phyloP scores from a whole-genome alignment of 352 stramenopile genomes.

The Saprolegnia diclina region DNA sequence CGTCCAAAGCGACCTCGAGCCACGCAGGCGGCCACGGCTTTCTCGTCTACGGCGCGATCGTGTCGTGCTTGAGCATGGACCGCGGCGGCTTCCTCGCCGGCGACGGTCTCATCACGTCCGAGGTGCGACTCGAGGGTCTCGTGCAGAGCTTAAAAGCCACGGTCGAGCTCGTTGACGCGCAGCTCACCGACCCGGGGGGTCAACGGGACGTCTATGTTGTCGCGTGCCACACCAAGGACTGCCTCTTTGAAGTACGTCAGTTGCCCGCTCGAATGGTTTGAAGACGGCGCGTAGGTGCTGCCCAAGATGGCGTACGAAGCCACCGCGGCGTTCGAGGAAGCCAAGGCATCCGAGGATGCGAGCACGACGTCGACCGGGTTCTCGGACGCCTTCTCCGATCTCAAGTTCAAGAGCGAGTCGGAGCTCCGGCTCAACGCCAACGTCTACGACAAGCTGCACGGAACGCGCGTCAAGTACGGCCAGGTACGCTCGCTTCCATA shows the following conservation, averaged over 20 bases:
- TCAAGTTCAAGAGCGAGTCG: constrained; percentile 66
- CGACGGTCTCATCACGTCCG: constrained; percentile 51
- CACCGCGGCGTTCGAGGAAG: constrained; percentile 41
- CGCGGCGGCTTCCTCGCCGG: constrained; percentile 44
- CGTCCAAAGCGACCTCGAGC: background rate
- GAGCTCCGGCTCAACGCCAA: constrained; percentile 57
- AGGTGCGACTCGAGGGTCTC: constrained; percentile 53
- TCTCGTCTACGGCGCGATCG: constrained; percentile 67
- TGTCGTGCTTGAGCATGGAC: constrained; percentile 58
- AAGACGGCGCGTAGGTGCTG: constrained; percentile 32
- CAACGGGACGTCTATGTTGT: constrained; percentile 33
- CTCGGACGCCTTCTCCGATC: constrained; percentile 32
- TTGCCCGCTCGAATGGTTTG: background rate
- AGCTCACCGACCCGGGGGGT: background rate
- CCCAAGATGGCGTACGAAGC: constrained; percentile 74
- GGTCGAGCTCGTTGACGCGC: background rate
- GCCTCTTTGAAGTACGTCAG: constrained; percentile 43
- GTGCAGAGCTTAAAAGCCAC: constrained; percentile 30
- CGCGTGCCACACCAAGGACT: constrained; percentile 55
- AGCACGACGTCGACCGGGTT: background rate
- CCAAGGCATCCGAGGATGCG: background rate
- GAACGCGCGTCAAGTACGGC: constrained; percentile 59
- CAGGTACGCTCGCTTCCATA: constrained; percentile 34
- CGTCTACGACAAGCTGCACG: constrained; percentile 63
- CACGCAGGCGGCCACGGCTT: constrained; percentile 29